A percentile compares a stretch with the other conserved stretches of the same genome.
Conservation (phyloP, 2,329 filamentous ascomycete species). For the Dryadomyces sulphureus region DNA sequence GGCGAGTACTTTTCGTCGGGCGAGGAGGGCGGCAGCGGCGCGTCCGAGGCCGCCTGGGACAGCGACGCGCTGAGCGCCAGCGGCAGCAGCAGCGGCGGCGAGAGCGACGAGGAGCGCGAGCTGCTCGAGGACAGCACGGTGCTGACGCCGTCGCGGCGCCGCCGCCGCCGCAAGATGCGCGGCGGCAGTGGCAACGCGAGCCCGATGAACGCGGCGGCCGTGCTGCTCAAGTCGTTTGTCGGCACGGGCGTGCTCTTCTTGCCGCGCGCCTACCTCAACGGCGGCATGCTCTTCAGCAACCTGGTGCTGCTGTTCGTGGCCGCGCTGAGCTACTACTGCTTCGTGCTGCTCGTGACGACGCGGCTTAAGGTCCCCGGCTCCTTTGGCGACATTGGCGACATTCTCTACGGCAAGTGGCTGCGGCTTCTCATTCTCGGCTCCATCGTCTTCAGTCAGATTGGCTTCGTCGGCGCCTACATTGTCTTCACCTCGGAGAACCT, state of each 20-base stretch:
- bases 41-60: constrained; percentile 12
- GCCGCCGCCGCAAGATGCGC: constrained; percentile 62
- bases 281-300: constrained; percentile 95
- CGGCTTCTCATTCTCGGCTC: constrained; percentile 74
- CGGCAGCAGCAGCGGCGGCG: constrained; percentile 22
- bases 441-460: constrained; percentile 89
- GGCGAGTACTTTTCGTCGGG: constrained; percentile 88
- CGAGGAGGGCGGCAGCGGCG: constrained; percentile 31
- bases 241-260: constrained; percentile 91
- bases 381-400: constrained; percentile 91
- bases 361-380: constrained; percentile 80
- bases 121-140: constrained; percentile 81
- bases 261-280: constrained; percentile 84
- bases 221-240: constrained; percentile 94
- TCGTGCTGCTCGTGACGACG: constrained; percentile 81
- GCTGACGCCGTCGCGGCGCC: constrained; percentile 59
- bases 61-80: neutral
- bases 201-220: constrained; percentile 62
- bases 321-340: constrained; percentile 87
- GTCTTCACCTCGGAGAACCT: constrained; percentile 95
- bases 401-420: constrained; percentile 85
- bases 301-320: constrained; percentile 78
- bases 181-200: constrained; percentile 62
- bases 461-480: constrained; percentile 89
- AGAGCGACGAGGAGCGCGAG: constrained; percentile 53